phyloP scores from a whole-genome alignment of 129 eudicot species.

The Escallonia rubra region DNA sequence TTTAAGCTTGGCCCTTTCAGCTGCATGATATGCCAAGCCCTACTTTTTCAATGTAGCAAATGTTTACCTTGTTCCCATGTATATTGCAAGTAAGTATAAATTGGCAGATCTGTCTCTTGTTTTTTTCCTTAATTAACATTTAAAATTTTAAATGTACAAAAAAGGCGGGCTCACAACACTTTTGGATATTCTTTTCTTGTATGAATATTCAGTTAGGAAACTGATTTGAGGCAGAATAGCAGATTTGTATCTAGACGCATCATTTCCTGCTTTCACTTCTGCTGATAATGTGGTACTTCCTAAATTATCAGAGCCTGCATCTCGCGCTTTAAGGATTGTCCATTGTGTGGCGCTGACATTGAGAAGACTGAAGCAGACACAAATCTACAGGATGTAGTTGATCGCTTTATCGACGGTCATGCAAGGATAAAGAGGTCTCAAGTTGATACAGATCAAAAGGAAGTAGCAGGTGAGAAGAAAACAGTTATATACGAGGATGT shows the following conservation, averaged over 20 bases:
- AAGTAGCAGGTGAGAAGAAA: constrained; percentile 51
- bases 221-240: too few species aligned
- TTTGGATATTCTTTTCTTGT: too few species aligned
- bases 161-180: too few species aligned
- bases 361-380: constrained; percentile 78
- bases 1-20: constrained; percentile 93
- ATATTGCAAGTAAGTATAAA: constrained; percentile 70
- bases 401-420: constrained; percentile 94
- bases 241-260: too few species aligned
- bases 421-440: constrained; percentile 85
- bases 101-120: too few species aligned
- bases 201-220: too few species aligned
- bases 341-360: constrained; percentile 95
- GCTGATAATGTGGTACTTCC: too few species aligned
- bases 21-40: constrained; percentile 92
- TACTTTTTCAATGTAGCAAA: constrained; percentile 79
- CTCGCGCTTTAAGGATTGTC: constrained; percentile 84
- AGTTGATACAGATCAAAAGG: constrained; percentile 50
- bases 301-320: constrained; percentile 57
- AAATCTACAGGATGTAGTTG: constrained; percentile 80
- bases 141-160: too few species aligned
- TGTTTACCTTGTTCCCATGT: constrained; percentile 92
- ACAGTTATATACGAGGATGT: constrained; percentile 87
- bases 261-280: too few species aligned
- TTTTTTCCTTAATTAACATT: too few species aligned